A percentile compares a stretch with the other conserved stretches of the same genome.
Evolutionary conservation across 208 protist genomes (phyloP).

Genomic region (Porcisia hertigi): DNA sequence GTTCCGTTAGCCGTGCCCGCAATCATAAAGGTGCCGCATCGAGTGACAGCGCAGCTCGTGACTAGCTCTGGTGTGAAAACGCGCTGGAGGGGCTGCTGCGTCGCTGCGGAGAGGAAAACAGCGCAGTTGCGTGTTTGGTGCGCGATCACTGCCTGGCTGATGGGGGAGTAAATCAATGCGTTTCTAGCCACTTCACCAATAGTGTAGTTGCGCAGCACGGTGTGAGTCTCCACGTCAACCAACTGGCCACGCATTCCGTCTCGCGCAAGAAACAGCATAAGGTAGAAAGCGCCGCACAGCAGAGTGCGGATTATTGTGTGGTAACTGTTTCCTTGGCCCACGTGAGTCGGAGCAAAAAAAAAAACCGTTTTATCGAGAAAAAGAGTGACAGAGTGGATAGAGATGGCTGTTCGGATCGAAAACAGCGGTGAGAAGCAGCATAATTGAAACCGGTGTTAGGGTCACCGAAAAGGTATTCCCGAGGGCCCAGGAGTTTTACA

Average conservation of each 20-base stretch:
- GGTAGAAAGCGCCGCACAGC: not conserved
- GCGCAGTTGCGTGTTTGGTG: constrained; percentile 56
- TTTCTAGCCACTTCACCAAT: constrained; percentile 33
- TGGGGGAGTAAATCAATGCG: constrained; percentile 50
- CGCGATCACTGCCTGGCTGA: constrained; percentile 35
- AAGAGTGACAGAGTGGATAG: not conserved
- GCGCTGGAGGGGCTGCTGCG: constrained; percentile 73
- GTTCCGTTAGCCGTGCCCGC: constrained; percentile 58
- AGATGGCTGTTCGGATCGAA: too few species aligned
- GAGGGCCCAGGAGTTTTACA: not conserved
- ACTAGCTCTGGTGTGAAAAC: constrained; percentile 72
- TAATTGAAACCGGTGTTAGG: not conserved
- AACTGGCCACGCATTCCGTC: constrained; percentile 48
- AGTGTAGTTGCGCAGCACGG: constrained; percentile 54
- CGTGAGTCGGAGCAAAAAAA: not conserved
- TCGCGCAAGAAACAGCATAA: constrained; percentile 75
- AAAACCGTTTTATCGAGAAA: not conserved
- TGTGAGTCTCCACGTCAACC: constrained; percentile 54
- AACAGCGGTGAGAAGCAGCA: not conserved
- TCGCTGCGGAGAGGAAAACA: constrained; percentile 60
- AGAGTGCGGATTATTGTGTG: not conserved
- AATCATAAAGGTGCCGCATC: constrained; percentile 70
- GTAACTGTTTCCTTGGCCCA: not conserved
- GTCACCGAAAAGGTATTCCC: not conserved
- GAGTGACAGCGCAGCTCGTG: constrained; percentile 45